phyloP scores from a whole-genome alignment of 441 rosid genomes.

The Erodium trifolium region DNA sequence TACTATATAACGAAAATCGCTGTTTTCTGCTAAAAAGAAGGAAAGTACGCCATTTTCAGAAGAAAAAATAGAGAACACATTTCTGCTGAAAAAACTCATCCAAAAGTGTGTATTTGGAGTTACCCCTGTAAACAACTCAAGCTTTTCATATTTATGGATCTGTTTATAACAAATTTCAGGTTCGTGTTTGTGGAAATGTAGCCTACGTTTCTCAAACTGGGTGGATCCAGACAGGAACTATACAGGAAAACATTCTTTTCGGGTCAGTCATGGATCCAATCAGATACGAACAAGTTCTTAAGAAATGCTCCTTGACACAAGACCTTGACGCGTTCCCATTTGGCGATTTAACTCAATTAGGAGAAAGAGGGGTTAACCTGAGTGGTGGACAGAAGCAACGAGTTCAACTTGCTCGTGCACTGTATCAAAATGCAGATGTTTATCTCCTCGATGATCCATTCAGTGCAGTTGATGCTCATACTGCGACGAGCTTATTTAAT shows the following conservation, averaged over 20 bases:
- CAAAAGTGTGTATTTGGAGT: too few species aligned
- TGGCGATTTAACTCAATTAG: conserved; percentile 44
- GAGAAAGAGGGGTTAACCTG: conserved; percentile 49
- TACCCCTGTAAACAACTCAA: too few species aligned
- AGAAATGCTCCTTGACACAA: conserved; percentile 30
- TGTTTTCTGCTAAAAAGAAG: too few species aligned
- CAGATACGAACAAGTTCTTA: conserved; percentile 30
- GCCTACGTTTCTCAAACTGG: conserved; percentile 55
- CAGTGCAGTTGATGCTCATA: conserved; percentile 54
- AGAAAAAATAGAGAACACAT: too few species aligned
- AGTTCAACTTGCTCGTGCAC: conserved; percentile 48
- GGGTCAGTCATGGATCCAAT: conserved; percentile 34
- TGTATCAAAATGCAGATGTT: conserved; percentile 42
- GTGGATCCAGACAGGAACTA: conserved; percentile 49
- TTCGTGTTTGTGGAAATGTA: conserved; percentile 28
- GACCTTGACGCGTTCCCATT: conserved; percentile 39
- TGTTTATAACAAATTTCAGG: conserved; percentile 19
- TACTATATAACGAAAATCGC: too few species aligned
- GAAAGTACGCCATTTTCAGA: too few species aligned
- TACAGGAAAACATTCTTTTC: conserved; percentile 44
- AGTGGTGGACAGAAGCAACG: conserved; percentile 58
- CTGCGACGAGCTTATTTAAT: conserved; percentile 36
- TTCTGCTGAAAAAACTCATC: too few species aligned
- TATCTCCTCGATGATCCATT: conserved; percentile 59
- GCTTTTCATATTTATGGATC: too few species aligned